Evolutionary conservation across 768 basidiomycete genomes (phyloP).

Genomic region (Pulveroboletus sp.): DNA sequence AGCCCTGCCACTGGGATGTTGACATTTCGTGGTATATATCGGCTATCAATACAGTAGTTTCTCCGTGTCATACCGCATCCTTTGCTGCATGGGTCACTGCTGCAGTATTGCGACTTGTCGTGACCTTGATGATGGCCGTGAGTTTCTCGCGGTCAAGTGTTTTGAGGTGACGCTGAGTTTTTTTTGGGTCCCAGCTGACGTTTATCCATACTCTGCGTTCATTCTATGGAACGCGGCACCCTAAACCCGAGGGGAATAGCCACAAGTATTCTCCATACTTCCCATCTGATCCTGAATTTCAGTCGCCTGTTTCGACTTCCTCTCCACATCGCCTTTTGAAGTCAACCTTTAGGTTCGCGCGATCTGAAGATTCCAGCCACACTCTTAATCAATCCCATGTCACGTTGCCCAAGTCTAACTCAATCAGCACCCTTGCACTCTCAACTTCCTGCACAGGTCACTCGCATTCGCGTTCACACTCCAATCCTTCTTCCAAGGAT

Average conservation of each 20-base stretch:
- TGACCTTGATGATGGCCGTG: slow-evolving; percentile 54
- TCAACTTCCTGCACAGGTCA: slow-evolving; percentile 25
- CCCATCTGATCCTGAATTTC: slow-evolving; percentile 19
- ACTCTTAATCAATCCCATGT: slow-evolving; percentile 18
- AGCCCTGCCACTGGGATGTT: slow-evolving; percentile 60
- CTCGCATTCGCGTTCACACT: slow-evolving; percentile 20
- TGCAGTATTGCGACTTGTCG: slow-evolving; percentile 46
- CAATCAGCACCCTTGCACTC: slow-evolving; percentile 25
- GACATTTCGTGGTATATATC: slow-evolving; percentile 62
- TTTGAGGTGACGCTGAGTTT: slow-evolving; percentile 4
- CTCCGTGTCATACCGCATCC: slow-evolving; percentile 13
- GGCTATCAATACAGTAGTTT: slow-evolving; percentile 19
- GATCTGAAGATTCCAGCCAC: slow-evolving; percentile 18
- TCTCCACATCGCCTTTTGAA: slow-evolving; percentile 11
- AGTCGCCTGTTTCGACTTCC: slow-evolving; percentile 16
- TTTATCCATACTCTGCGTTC: slow-evolving; percentile 19
- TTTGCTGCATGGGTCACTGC: slow-evolving; percentile 56
- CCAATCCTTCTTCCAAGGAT: slow-evolving; percentile 11
- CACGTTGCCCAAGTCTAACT: slow-evolving; percentile 26
- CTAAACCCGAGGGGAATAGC: slow-evolving; percentile 3
- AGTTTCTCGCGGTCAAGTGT: slow-evolving; percentile 26
- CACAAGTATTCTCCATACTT: slow-evolving; percentile 16
- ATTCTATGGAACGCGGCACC: slow-evolving; percentile 19
- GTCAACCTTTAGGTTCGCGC: slow-evolving; percentile 10
- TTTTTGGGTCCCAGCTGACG: slow-evolving; percentile 14